Evolutionary conservation across 306 rosid genomes (phyloP).

Genomic region (Herpetospermum pedunculosum): DNA sequence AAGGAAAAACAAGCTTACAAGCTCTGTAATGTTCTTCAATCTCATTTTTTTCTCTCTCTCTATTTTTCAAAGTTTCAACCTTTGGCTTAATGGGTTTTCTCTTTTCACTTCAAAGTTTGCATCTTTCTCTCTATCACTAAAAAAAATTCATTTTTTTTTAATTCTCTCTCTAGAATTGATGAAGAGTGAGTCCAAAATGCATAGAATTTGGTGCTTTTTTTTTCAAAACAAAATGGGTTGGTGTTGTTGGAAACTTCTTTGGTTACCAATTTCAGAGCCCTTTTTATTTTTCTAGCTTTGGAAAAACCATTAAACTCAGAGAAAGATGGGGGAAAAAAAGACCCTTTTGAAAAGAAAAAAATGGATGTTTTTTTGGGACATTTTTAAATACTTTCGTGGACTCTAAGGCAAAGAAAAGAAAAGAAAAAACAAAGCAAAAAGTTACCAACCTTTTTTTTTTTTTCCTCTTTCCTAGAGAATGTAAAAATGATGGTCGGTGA

Average conservation of each 20-base stretch:
- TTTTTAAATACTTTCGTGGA: not conserved
- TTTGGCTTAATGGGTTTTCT: not conserved
- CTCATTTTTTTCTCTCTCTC: not conserved
- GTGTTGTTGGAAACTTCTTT: not conserved
- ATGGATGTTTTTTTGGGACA: not conserved
- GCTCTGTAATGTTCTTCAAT: conserved; percentile 5
- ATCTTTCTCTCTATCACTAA: not conserved
- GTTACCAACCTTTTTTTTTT: not conserved
- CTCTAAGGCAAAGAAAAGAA: not conserved
- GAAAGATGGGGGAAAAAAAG: not conserved
- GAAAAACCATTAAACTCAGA: not conserved
- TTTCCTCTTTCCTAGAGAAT: not conserved
- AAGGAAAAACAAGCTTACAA: not conserved
- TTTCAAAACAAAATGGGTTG: not conserved
- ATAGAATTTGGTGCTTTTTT: not conserved
- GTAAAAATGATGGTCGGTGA: conserved; percentile 1
- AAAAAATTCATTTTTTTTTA: not conserved
- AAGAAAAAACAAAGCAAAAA: not conserved
- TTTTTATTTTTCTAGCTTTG: not conserved
- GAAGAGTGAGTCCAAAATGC: conserved; percentile 4
- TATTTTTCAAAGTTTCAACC: not conserved
- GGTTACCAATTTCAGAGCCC: not conserved
- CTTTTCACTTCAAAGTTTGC: not conserved
- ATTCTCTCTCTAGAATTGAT: not conserved
- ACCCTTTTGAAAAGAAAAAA: too few species aligned